Evolutionary conservation across 495 filamentous ascomycete species (phyloP), one percentile per base, ranked within the genome.

Genomic region (Sordaria brevicollis): DNA sequence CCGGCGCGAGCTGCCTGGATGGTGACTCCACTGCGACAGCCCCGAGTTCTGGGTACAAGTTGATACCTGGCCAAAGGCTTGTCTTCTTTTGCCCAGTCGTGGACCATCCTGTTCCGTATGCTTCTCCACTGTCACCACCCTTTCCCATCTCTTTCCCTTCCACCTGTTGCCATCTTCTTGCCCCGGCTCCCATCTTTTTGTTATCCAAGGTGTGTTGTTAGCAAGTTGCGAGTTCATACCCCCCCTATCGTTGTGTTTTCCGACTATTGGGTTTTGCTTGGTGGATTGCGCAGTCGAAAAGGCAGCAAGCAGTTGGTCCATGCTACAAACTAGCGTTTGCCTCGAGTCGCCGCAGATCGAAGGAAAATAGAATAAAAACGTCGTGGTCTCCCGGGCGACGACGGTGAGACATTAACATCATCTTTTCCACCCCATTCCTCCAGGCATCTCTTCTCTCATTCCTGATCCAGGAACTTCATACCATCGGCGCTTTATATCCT

Each of bases 1-100:
- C 36, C 65, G 66, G 70, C 39, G 72, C 72, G 69, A 31, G 69
- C 69, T 73, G 72, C 72, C 72, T 73, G 66, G 69, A 67, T 54
- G 3, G 65, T 70, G 72, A 73, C 71, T 75, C 70, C 41, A 66
- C 68, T 21, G 39, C 66, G 39, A 65, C 39, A 38, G 29, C 35
- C 25, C 21, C 43, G 6, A 70, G 67, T 62, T 67, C 66, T 65
- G 38, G 29, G 49, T 71, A 71, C 69, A 57, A 15, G 49, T 29
- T 43, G 71, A 69, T 71, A 73, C 71, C 69, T 71, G 65, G 66
- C 31, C 67, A 38, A 29, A 31, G 41, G 19, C 34, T 38, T 38
- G 25, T 71, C 65, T 34, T 68, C 19, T n/a, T n/a, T n/a, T 54
- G 41, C 54, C 17, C 41, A 29, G 31, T 71, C 70, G 66, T 43